Evolutionary conservation across 805 yeast species (phyloP).

Genomic region (Candida xyloterini): DNA sequence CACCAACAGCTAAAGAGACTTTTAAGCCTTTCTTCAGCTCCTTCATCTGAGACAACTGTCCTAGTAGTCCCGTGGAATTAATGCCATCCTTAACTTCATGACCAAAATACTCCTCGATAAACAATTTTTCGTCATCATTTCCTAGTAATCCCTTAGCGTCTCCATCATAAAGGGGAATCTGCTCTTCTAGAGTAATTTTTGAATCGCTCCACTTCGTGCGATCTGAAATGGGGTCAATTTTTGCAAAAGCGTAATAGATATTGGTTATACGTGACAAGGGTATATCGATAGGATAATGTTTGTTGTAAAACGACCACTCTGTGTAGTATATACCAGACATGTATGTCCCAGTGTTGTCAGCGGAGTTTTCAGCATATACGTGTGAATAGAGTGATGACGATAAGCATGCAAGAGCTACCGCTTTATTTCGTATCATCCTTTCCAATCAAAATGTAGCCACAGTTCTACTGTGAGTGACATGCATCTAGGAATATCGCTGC

Average conservation of each 20-base stretch:
- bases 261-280: slow-evolving; percentile 59
- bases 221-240: slow-evolving; percentile 44
- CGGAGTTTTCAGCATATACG: not conserved
- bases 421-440: not conserved
- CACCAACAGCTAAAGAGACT: slow-evolving; percentile 78
- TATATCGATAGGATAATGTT: slow-evolving; percentile 58
- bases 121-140: not conserved
- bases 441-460: no score
- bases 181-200: slow-evolving; percentile 57
- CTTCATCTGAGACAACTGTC: slow-evolving; percentile 31
- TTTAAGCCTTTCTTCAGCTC: slow-evolving; percentile 39
- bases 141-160: not conserved
- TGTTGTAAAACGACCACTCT: slow-evolving; percentile 68
- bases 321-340: slow-evolving; percentile 41
- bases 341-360: not conserved
- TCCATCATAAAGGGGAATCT: slow-evolving; percentile 13
- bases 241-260: slow-evolving; percentile 74
- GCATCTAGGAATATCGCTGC: not conserved
- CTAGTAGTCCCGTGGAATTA: slow-evolving; percentile 26
- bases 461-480: no score
- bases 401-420: not conserved
- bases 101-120: not conserved
- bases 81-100: not conserved
- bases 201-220: slow-evolving; percentile 56
- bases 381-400: not conserved